Evolutionary conservation across 2,329 filamentous ascomycete species (phyloP), one percentile per base, ranked within the genome.

Genomic region (Cercospora sp.): DNA sequence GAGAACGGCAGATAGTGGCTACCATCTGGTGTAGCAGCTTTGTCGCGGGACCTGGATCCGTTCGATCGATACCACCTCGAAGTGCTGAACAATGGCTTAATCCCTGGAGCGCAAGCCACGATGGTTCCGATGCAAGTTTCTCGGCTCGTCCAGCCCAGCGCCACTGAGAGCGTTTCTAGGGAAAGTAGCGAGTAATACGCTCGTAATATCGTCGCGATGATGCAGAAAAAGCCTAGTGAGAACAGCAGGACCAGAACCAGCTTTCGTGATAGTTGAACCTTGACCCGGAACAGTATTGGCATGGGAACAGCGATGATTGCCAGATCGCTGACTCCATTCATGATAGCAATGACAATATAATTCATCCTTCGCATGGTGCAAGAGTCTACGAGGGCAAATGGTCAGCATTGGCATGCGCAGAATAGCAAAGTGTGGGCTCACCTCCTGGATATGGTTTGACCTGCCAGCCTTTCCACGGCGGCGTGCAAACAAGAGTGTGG

Each of bases 261-360:
- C 76, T 89, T 89, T 73, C 86, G 83, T 74, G 82, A 85, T 1
- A 80, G 49, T 5, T 81, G 78, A 2, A 89, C 79, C 57, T 83
- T 81, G 0, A 87, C 82, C 28, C 81, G 81, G 10, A 85, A 71
- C 28, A 89, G 73, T 63, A 86, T 77, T 0, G 87, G 86, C 70
- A 89, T 81, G 1, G 87, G 86, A 21, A 89, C 84, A 3, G 82
- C 74, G 30, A 89, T 84, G 74, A 90, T 88, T 79, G 86, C 82
- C 2, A 88, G 43, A 70, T 89, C 88, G 28, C 86, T 88, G 2
- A 85, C 83, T 60, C 89, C 84, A 71, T 90, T 89, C 74, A 89
- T 84, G 3, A 83, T 80, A 1, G 85, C 83, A 67, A 89, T 87
- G 16, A 85, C 84, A 61, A 88, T 87, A 10, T 87, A 81, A 72